Percentiles rank a stretch among this genome's conserved stretches.
phyloP scores from a whole-genome alignment of 768 basidiomycete genomes.

The Serendipita sp. region DNA sequence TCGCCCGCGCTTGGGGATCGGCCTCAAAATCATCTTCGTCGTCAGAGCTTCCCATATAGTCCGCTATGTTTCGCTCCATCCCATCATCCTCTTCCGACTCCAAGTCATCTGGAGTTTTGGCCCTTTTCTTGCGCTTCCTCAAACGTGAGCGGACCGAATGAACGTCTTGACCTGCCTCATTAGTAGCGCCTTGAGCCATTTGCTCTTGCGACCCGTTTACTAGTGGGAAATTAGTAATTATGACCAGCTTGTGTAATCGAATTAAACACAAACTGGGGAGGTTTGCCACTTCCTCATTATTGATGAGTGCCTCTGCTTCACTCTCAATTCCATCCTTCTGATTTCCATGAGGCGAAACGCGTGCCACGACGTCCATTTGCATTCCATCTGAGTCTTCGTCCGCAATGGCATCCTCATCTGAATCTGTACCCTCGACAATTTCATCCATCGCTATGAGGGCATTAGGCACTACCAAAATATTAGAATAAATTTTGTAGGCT shows the following conservation, averaged over 20 bases:
- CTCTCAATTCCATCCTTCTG: no score
- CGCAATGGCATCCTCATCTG: neutral
- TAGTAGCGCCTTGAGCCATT: no score
- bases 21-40: neutral
- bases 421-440: neutral
- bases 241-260: no score
- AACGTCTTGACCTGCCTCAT: no score
- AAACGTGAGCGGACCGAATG: neutral
- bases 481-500: no score
- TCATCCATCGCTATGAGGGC: no score
- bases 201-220: no score
- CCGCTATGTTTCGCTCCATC: neutral
- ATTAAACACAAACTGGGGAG: no score
- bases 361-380: neutral
- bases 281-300: no score
- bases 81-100: slow-evolving; percentile 4
- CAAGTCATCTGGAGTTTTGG: neutral
- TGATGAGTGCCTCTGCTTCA: no score
- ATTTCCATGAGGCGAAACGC: neutral
- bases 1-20: neutral
- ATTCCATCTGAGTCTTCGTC: neutral
- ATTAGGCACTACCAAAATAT: no score
- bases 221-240: no score
- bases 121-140: neutral
- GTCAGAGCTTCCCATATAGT: neutral